Percentiles rank a stretch among this genome's conserved stretches.
These are phyloP conservation scores for Carex cristatella DNA, from an alignment of 176 grass and related monocot genomes.

Conservation along the genomic window DNA sequence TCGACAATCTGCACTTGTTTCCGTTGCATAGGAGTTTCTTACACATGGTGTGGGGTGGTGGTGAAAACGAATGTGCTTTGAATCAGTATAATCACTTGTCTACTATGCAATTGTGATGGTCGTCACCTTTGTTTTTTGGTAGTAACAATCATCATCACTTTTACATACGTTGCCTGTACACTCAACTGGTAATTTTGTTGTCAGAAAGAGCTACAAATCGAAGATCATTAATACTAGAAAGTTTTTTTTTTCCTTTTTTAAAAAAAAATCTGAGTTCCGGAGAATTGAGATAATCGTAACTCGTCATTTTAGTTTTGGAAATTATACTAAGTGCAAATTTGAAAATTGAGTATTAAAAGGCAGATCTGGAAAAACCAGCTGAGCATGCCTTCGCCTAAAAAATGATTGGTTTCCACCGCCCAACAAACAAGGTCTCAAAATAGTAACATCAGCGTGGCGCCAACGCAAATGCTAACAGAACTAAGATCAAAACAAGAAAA, in stretches of 20 bases:
- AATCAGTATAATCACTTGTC: background rate
- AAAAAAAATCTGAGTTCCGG: too few relatives aligned
- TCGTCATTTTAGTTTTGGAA: background rate
- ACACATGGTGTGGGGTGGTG: background rate
- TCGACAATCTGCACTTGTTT: background rate
- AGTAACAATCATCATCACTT: background rate
- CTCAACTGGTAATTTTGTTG: background rate
- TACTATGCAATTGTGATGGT: background rate
- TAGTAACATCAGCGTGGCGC: background rate
- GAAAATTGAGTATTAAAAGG: background rate
- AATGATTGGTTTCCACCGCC: background rate
- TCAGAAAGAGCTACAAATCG: background rate
- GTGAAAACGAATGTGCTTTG: background rate
- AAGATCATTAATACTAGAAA: background rate
- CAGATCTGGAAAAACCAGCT: background rate
- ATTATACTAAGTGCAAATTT: background rate
- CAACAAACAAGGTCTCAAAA: slow-evolving; percentile 5
- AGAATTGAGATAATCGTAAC: background rate
- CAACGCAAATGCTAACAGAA: slow-evolving; percentile 6
- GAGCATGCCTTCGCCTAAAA: background rate
- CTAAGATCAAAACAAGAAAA: slow-evolving; percentile 10
- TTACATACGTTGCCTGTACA: background rate
- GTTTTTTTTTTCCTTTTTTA: too few relatives aligned
- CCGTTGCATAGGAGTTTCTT: background rate
- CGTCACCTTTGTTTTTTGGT: background rate